phyloP scores from a whole-genome alignment of 2,329 filamentous ascomycete species.

The Blastomyces silverae region DNA sequence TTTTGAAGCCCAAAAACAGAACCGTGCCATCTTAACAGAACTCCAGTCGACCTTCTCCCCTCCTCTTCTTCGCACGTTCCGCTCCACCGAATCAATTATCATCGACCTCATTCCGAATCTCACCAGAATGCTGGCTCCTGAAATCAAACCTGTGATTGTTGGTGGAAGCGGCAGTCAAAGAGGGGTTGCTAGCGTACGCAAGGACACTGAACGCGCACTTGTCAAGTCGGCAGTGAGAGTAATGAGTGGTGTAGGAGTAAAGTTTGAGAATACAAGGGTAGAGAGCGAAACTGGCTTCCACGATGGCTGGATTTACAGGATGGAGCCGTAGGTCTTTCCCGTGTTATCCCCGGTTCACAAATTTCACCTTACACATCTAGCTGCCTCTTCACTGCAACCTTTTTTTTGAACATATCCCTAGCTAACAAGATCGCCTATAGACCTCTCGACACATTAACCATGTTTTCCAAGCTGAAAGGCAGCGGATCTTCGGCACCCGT shows the following conservation, averaged over 20 bases:
- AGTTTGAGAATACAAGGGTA: slow-evolving; percentile 72
- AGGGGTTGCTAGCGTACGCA: slow-evolving; percentile 75
- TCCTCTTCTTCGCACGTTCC: slow-evolving; percentile 67
- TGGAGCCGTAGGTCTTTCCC: slow-evolving; percentile 70
- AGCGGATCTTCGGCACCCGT: slow-evolving; percentile 60
- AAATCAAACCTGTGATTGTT: slow-evolving; percentile 85
- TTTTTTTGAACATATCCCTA: slow-evolving; percentile 1
- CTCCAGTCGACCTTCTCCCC: slow-evolving; percentile 67
- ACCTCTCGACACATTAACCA: slow-evolving; percentile 67
- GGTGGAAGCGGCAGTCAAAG: slow-evolving; percentile 58
- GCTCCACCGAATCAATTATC: slow-evolving; percentile 68
- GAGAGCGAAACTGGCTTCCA: slow-evolving; percentile 58
- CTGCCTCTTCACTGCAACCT: slow-evolving; percentile 29
- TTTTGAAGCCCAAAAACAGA: slow-evolving; percentile 71
- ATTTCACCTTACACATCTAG: background rate
- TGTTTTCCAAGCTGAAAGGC: slow-evolving; percentile 48
- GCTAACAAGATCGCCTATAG: slow-evolving; percentile 28
- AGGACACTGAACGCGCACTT: slow-evolving; percentile 74
- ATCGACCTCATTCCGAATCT: slow-evolving; percentile 81
- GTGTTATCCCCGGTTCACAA: background rate
- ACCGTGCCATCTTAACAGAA: slow-evolving; percentile 63
- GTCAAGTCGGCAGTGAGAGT: slow-evolving; percentile 72
- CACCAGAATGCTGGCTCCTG: slow-evolving; percentile 73
- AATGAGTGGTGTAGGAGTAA: slow-evolving; percentile 74
- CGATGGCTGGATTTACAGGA: slow-evolving; percentile 76